Evolutionary conservation across 805 yeast genomes (phyloP), one percentile per base, ranked within the genome.

Genomic region (Spathaspora sp.): DNA sequence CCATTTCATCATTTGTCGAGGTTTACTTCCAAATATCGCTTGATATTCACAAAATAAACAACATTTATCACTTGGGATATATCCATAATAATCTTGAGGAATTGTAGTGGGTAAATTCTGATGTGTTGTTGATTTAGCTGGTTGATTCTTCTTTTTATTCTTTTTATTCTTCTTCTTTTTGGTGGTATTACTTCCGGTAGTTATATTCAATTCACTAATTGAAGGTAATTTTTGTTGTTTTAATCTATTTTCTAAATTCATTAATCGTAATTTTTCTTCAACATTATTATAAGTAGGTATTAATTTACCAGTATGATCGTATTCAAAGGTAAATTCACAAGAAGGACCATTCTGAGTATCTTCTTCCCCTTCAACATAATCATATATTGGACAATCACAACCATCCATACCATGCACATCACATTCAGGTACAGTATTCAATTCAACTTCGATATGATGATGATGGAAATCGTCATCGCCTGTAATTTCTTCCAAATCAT

Each of bases 11-110:
- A 77, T 72, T 58, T 78, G 78, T 20, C 64, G 62, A 0, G 85
- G 84, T 47, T 78, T 76, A 44, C 63, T 64, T 1, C 84, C 83
- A 60, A 71, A 80, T 1, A 79, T 72, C 48, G 73, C 69, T 58
- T 78, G 80, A 60, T 79, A 80, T 55, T 79, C 82, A 61, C 85
- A 80, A 49, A 80, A 72, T 54, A 78, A 63, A 58, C 85, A 80
- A 54, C 73, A 60, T 45, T 52, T 28, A 45, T 50, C 32, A 14
- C 50, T 48, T 11, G 54, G 54, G 14, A 52, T 45, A 29, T 48
- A 50, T 18, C 54, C 54, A 32, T 35, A 47, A 31, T 44, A 52
- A 18, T 49, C 17, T 10, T 39, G 40, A 12, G 54, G 54, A 2
- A 39, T 19, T 5, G 52, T 40, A 18, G 45, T 26, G 11, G 29